phyloP scores from a whole-genome alignment of 2,329 filamentous ascomycete species.

The Colletotrichum falcatum region DNA sequence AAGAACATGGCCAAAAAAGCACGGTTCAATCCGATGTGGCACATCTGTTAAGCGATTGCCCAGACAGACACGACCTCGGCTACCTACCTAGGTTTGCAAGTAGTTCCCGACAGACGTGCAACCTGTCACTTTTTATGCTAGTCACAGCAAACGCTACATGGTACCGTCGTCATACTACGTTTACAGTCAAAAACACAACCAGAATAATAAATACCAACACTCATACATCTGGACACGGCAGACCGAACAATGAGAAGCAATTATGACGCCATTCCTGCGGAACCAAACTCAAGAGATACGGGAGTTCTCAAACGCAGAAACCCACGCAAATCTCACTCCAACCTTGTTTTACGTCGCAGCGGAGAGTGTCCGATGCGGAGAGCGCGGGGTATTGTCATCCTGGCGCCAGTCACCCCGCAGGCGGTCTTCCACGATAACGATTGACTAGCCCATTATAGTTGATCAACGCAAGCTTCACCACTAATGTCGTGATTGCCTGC shows the following conservation, averaged over 20 bases:
- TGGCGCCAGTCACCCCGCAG: neutral
- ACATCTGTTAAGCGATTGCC: neutral
- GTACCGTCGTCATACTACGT: too few relatives aligned
- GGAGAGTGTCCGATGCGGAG: slow-evolving; percentile 31
- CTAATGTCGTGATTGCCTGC: neutral
- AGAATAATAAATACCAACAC: neutral
- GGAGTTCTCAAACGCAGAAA: neutral
- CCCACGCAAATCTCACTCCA: neutral
- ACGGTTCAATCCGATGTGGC: neutral
- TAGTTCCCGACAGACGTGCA: neutral
- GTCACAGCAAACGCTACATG: too few relatives aligned
- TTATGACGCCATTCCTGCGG: slow-evolving; percentile 14
- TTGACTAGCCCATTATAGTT: neutral
- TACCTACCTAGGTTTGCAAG: neutral
- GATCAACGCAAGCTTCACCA: neutral
- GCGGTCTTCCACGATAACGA: neutral
- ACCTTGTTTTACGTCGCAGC: slow-evolving; percentile 7
- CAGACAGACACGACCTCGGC: too few relatives aligned
- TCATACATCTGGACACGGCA: neutral
- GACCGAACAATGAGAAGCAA: neutral
- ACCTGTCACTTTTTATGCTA: too few relatives aligned
- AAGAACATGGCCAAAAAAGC: too few relatives aligned
- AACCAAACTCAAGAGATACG: neutral
- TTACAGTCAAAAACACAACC: neutral
- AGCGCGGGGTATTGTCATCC: slow-evolving; percentile 25